A percentile compares a stretch with the other conserved stretches of the same genome.
phyloP scores from a whole-genome alignment of 371 early-diverging fungal genomes.

The Circinella umbellata region DNA sequence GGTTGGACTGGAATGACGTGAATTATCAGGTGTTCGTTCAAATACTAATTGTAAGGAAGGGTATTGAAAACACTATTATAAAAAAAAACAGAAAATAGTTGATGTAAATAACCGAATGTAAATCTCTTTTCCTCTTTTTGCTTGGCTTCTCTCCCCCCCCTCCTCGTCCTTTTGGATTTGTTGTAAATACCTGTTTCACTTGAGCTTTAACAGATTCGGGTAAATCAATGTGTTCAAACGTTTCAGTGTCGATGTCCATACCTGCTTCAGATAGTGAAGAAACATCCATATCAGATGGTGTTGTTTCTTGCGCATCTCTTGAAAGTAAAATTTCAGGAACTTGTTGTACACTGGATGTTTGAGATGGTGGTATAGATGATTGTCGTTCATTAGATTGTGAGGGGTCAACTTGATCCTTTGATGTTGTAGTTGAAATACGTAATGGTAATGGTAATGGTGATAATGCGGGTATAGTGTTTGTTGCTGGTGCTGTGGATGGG shows the following conservation, averaged over 20 bases:
- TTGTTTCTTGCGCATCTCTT: neutral
- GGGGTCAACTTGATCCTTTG: too few relatives aligned
- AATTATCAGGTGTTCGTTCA: neutral
- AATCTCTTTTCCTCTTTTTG: neutral
- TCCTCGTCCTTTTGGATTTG: neutral
- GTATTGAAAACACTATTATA: neutral
- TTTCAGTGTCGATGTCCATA: neutral
- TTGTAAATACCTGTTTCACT: constrained; percentile 1
- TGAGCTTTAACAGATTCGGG: neutral
- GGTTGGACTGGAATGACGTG: neutral
- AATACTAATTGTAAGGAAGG: neutral
- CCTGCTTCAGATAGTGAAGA: neutral
- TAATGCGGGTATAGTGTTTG: constrained; percentile 1
- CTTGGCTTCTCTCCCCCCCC: neutral
- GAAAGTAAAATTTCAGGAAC: too few relatives aligned
- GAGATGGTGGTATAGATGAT: neutral
- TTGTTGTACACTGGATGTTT: neutral
- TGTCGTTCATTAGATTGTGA: neutral
- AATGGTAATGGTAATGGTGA: neutral
- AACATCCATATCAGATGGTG: neutral
- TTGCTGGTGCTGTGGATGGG: too few relatives aligned
- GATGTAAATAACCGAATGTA: neutral
- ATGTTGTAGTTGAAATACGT: neutral
- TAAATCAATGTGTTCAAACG: neutral
- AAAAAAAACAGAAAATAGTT: too few relatives aligned